phyloP scores from a whole-genome alignment of 805 yeast genomes.

The Ascoidea tarda region DNA sequence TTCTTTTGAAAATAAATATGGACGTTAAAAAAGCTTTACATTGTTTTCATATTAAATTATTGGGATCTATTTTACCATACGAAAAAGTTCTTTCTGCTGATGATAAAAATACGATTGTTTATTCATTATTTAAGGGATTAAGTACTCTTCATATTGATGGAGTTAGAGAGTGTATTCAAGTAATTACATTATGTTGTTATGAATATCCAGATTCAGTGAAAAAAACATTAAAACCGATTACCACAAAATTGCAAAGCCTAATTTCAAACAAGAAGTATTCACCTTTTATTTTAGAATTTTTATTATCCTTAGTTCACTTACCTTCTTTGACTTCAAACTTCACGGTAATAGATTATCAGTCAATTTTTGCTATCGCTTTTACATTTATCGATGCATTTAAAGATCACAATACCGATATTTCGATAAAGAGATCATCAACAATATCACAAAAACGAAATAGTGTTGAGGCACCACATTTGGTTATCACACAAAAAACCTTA shows the following conservation, averaged over 20 bases:
- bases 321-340: slow-evolving; percentile 59
- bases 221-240: slow-evolving; percentile 49
- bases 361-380: slow-evolving; percentile 76
- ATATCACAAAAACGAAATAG: slow-evolving; percentile 6
- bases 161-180: slow-evolving; percentile 55
- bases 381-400: slow-evolving; percentile 61
- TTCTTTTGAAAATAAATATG: not conserved
- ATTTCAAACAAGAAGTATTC: slow-evolving; percentile 56
- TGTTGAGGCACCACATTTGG: slow-evolving; percentile 16
- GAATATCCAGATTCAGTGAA: slow-evolving; percentile 66
- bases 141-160: slow-evolving; percentile 43
- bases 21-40: slow-evolving; percentile 5
- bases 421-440: slow-evolving; percentile 12
- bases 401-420: slow-evolving; percentile 20
- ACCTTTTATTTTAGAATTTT: slow-evolving; percentile 64
- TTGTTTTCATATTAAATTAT: slow-evolving; percentile 3
- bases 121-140: slow-evolving; percentile 2
- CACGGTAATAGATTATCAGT: slow-evolving; percentile 60
- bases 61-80: slow-evolving; percentile 4
- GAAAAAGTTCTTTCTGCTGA: slow-evolving; percentile 2
- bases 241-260: slow-evolving; percentile 62
- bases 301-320: slow-evolving; percentile 48
- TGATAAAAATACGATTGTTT: slow-evolving; percentile 5
- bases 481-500: slow-evolving; percentile 6
- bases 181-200: slow-evolving; percentile 64